Evolutionary conservation across 1,284 basidiomycete species (phyloP).

Genomic region (Ceratorhiza oryzae-sativae): DNA sequence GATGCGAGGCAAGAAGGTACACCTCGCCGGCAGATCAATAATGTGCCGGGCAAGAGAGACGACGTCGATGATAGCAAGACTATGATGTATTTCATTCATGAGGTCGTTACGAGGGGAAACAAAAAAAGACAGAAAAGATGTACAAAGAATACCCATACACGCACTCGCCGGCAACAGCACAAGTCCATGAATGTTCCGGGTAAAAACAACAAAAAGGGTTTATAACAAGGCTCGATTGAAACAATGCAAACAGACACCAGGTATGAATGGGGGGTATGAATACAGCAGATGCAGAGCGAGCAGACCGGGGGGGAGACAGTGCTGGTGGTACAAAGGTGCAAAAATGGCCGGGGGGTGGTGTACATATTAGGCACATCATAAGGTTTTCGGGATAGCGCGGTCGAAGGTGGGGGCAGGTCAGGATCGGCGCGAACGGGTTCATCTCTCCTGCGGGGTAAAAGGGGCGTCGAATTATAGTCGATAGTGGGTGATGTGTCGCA

Average conservation of each 20-base stretch:
- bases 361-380: conserved; percentile 24
- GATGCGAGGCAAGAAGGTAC: background rate
- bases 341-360: background rate
- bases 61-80: too few species aligned
- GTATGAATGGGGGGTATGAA: conserved; percentile 3
- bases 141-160: conserved; percentile 12
- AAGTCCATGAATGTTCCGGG: background rate
- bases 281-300: background rate
- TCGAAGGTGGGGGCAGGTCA: background rate
- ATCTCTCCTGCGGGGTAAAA: too few species aligned
- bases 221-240: background rate
- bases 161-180: conserved; percentile 1
- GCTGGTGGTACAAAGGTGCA: conserved; percentile 7
- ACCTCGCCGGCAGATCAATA: conserved; percentile 2
- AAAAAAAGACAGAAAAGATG: background rate
- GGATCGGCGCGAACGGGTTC: too few species aligned
- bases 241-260: background rate
- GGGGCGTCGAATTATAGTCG: conserved; percentile 12
- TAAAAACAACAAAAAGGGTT: background rate
- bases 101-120: background rate
- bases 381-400: conserved; percentile 10
- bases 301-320: background rate
- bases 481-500: conserved; percentile 34
- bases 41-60: background rate
- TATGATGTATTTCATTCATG: conserved; percentile 6